A percentile compares a stretch with the other conserved stretches of the same genome.
Evolutionary conservation across 225 moss, liverwort and hornwort genomes (phyloP).

Genomic region (Rhytidiadelphus loreus): DNA sequence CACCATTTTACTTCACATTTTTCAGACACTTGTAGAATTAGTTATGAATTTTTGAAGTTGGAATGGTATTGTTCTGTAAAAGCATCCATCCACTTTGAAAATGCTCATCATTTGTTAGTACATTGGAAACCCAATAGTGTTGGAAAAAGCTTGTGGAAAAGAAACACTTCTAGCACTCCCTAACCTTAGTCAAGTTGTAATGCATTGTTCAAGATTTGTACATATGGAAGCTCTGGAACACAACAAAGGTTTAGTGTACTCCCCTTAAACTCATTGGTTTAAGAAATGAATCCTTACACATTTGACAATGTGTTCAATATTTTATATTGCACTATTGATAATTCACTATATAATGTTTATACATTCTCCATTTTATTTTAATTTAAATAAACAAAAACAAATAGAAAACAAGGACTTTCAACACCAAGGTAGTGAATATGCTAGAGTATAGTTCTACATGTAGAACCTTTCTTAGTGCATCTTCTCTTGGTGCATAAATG

Average conservation of each 20-base stretch:
- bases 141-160: not conserved
- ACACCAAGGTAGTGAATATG: fast-evolving
- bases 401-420: not conserved
- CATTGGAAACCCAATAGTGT: too few species aligned
- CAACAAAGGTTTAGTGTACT: not conserved
- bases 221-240: fast-evolving
- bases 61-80: fast-evolving
- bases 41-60: not conserved
- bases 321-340: too few species aligned
- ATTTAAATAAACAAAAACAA: not conserved
- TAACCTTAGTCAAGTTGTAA: not conserved
- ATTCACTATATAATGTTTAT: not conserved
- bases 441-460: fast-evolving
- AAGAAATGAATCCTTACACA: too few species aligned
- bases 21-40: too few species aligned
- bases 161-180: not conserved
- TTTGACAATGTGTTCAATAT: not conserved
- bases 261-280: not conserved
- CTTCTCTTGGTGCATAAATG: too few species aligned
- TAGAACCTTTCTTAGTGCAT: too few species aligned
- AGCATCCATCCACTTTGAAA: not conserved
- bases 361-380: not conserved
- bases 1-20: too few species aligned
- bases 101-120: not conserved
- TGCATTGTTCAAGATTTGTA: not conserved